These are phyloP conservation scores for Plasmodium sp. DNA, from an alignment of 169 alveolate species.

Conservation along the genomic window DNA sequence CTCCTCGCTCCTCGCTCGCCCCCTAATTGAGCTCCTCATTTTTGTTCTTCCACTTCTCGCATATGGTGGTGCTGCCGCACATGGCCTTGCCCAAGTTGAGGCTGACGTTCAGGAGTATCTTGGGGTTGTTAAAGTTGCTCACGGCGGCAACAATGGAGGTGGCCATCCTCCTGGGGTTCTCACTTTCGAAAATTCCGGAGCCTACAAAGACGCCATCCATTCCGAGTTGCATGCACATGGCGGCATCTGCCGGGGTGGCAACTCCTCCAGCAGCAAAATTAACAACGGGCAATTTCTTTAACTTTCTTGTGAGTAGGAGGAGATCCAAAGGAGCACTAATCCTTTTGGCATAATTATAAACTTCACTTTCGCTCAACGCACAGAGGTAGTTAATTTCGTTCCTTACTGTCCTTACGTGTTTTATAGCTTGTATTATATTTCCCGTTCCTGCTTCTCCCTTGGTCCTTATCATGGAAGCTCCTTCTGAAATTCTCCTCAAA, in stretches of 20 bases:
- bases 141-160: constrained; percentile 81
- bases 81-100: constrained; percentile 46
- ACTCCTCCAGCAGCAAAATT: constrained; percentile 88
- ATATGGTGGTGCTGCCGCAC: constrained; percentile 46
- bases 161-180: constrained; percentile 82
- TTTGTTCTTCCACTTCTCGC: constrained; percentile 62
- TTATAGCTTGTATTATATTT: constrained; percentile 83
- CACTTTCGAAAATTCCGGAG: constrained; percentile 85
- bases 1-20: neutral
- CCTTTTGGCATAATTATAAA: constrained; percentile 78
- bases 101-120: constrained; percentile 52
- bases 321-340: constrained; percentile 79
- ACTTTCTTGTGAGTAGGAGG: constrained; percentile 58
- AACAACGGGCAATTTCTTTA: constrained; percentile 85
- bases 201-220: constrained; percentile 89
- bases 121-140: constrained; percentile 59
- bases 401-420: constrained; percentile 83
- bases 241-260: constrained; percentile 87
- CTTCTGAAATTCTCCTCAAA: constrained; percentile 85
- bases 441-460: constrained; percentile 88
- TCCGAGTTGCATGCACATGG: constrained; percentile 83
- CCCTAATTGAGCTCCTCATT: constrained; percentile 15
- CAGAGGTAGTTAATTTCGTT: constrained; percentile 68
- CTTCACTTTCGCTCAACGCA: constrained; percentile 75
- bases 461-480: constrained; percentile 87